phyloP scores from a whole-genome alignment of 2,329 filamentous ascomycete genomes.

The Zopfia rhizophila region DNA sequence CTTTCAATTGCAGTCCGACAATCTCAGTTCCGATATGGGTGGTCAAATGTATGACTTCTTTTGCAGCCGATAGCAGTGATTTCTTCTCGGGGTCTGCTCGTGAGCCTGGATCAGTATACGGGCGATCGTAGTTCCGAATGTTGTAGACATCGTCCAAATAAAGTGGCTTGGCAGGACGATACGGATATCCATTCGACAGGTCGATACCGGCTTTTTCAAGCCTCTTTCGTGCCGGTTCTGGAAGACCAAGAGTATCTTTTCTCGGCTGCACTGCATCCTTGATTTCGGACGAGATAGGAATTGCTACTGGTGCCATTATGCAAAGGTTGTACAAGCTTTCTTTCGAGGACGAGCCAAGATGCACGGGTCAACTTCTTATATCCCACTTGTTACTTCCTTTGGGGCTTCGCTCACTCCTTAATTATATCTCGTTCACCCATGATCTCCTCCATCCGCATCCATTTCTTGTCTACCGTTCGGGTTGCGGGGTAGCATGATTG shows the following conservation, averaged over 20 bases:
- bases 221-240: conserved; percentile 65
- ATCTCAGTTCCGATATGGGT: conserved; percentile 49
- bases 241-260: conserved; percentile 73
- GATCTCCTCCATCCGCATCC: too few relatives aligned
- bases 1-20: conserved; percentile 58
- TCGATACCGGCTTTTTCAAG: conserved; percentile 76
- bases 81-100: conserved; percentile 62
- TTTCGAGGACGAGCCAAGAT: too few relatives aligned
- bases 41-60: neutral
- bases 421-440: conserved; percentile 4
- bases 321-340: neutral
- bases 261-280: conserved; percentile 70
- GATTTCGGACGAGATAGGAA: conserved; percentile 63
- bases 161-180: conserved; percentile 72
- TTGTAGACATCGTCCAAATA: conserved; percentile 76
- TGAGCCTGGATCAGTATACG: conserved; percentile 69
- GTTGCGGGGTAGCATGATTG: conserved; percentile 50
- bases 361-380: too few relatives aligned
- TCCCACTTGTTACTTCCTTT: too few relatives aligned
- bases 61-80: neutral
- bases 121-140: conserved; percentile 68
- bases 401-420: too few relatives aligned
- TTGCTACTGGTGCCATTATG: conserved; percentile 68
- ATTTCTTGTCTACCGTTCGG: conserved; percentile 19
- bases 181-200: conserved; percentile 75